phyloP scores from a whole-genome alignment of 2,329 filamentous ascomycete genomes.

The Ophiostoma quercus region DNA sequence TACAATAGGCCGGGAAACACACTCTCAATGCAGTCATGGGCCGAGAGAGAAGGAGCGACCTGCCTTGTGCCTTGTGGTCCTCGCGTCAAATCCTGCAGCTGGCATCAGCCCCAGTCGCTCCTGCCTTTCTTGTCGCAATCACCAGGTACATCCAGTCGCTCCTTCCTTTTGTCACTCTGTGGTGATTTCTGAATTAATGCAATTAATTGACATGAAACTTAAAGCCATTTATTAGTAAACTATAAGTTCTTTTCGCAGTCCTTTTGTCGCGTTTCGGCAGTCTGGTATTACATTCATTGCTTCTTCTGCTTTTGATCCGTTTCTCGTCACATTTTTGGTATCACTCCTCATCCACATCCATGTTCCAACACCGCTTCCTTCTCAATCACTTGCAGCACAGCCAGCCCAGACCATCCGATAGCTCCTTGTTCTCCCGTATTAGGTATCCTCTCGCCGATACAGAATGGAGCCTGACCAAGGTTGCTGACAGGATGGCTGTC shows the following conservation, averaged over 20 bases:
- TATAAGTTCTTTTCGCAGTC: background rate
- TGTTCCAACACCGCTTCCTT: background rate
- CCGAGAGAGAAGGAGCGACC: background rate
- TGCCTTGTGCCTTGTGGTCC: background rate
- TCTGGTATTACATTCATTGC: background rate
- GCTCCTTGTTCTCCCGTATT: background rate
- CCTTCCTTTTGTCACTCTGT: background rate
- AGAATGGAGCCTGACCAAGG: background rate
- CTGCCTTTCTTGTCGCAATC: background rate
- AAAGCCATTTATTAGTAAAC: background rate
- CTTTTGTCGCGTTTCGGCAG: background rate
- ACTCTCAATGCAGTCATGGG: background rate
- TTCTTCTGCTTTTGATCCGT: background rate
- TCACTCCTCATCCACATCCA: background rate
- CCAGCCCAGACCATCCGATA: conserved; percentile 3
- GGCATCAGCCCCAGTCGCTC: background rate
- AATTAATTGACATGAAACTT: background rate
- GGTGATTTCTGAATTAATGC: background rate
- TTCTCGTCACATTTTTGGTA: background rate
- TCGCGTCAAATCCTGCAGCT: background rate
- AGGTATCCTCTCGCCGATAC: background rate
- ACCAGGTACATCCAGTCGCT: background rate
- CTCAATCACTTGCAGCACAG: background rate
- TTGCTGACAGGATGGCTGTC: background rate
- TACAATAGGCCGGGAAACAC: background rate